Evolutionary conservation across 495 filamentous ascomycete genomes (phyloP), one percentile per base, ranked within the genome.

Genomic region (Endocarpon pusillum): DNA sequence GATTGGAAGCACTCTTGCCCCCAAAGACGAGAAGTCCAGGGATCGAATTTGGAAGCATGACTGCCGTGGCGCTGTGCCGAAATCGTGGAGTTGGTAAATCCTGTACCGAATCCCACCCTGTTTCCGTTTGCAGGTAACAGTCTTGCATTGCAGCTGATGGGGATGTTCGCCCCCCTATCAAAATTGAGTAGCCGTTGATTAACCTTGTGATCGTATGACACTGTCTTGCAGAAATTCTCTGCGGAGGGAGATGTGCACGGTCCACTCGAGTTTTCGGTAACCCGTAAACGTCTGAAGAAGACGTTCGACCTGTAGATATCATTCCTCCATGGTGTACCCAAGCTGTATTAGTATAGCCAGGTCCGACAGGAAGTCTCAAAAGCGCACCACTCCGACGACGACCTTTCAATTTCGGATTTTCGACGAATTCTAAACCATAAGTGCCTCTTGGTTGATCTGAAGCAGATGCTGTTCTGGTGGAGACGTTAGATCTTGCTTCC

Each of bases 131-230:
- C 1, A 81, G 35, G 81, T 82, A 93, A 44, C 80, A 84, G 52
- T 86, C 78, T 12, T 54, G 49, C 5, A 80, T 43, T 3, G 67
- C 70, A 15, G 58, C 62, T 11, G 73, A 62, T 2, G 86, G 86
- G 4, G 81, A 86, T 9, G 67, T 64, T 31, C 86, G 62, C 10
- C 86, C 86, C 12, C 85, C 84, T n/a, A 75, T 69, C 12, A 93
- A 53, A 6, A 93, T 48, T 36, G 59, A 66, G 22, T 61, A 59
- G 3, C 47, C 48, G 31, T 51, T 45, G 16, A 53, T 59, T 7
- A 81, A 42, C 22, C 64, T 52, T 8, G 75, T 84, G 14, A 86
- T 58, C 0, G 78, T 78, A 49, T 91, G 83, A 39, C 79, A 85
- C 69, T 86, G 78, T 29, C 81, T 61, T 34, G 62, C 57, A 9